Evolutionary conservation across 129 eudicot genomes (phyloP), one percentile per base, ranked within the genome.

Genomic region (Lactuca sativa): DNA sequence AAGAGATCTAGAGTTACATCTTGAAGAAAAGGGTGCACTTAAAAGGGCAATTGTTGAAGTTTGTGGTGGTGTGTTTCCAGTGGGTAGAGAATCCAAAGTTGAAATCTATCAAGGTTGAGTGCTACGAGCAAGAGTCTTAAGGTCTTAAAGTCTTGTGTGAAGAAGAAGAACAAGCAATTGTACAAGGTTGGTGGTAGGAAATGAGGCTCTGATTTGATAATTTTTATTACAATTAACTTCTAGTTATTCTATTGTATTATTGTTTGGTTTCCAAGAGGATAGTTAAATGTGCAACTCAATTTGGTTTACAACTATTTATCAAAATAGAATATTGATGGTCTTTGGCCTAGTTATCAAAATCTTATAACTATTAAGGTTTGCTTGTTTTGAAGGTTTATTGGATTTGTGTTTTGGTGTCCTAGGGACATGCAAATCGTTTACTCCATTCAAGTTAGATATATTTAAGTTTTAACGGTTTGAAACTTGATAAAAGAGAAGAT

Each of bases 91-190:
- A 55, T 67, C 87, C 30, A 83, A 56, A 31, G 88, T 81, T 34
- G 95, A 93, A 78, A 80, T 87, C 69, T 78, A 89, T 63, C 98
- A n/a, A 81, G 98, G 72, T 73, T 92, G 87, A 88, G 96, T 58
- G 95, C 67, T 31, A 91, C 88, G 33, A 77, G 81, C 88, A 89
- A 89, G 79, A 89, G 98, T 84, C 95, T 92, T 52, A 89, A 81
- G 77, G 98, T 92, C 53, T 63, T 95, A 64, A 92, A 92, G 69
- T 92, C 98, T 3, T 96, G 97, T 18, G 87, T 73, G 43, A 91
- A 91, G 97, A 91, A 82, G 96, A 91, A 79, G 90, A 91, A 84
- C 90, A 85, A 96, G 63, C 96, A 92, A 72, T 84, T 90, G 2
- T 14, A 56, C 54, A 82, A 76, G 74, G 52, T 83, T 43, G 36